Percentiles rank a stretch among this genome's conserved stretches.
These are phyloP conservation scores for Pythium graminicola DNA, from an alignment of 352 stramenopile species.

Conservation along the genomic window DNA sequence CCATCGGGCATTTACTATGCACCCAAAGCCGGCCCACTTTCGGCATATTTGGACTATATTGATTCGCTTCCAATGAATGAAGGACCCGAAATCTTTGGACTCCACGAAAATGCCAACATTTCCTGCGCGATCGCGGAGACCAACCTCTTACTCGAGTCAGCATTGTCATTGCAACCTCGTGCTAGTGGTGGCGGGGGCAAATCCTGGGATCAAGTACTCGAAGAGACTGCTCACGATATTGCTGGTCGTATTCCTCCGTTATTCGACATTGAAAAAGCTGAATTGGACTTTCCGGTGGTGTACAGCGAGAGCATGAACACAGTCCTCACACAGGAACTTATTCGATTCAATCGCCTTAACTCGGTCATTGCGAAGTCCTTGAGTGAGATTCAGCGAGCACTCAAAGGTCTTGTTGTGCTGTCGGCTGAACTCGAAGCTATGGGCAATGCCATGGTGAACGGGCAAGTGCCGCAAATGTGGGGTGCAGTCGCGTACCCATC, in stretches of 20 bases:
- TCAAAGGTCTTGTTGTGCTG: conserved; percentile 92
- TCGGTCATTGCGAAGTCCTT: conserved; percentile 72
- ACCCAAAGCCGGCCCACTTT: conserved; percentile 37
- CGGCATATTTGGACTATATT: conserved; percentile 70
- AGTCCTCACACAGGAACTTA: conserved; percentile 86
- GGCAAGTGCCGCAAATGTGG: conserved; percentile 85
- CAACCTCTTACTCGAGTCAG: conserved; percentile 81
- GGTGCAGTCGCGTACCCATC: conserved; percentile 84
- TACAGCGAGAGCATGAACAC: conserved; percentile 89
- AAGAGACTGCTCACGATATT: conserved; percentile 87
- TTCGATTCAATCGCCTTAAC: conserved; percentile 88
- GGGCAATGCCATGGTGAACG: conserved; percentile 91
- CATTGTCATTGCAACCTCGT: conserved; percentile 86
- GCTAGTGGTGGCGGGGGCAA: conserved; percentile 73
- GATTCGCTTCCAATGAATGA: conserved; percentile 81
- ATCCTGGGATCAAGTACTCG: conserved; percentile 86
- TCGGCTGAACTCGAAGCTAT: conserved; percentile 89
- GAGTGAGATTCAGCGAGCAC: conserved; percentile 85
- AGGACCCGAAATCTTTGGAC: conserved; percentile 77
- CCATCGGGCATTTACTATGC: conserved; percentile 80
- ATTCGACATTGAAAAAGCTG: conserved; percentile 90
- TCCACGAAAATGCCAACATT: conserved; percentile 86
- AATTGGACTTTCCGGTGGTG: conserved; percentile 74
- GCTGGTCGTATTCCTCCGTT: conserved; percentile 48
- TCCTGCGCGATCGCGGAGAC: conserved; percentile 86